Base-by-base conservation (phyloP, 2,329 filamentous ascomycete genomes). In the Fusarium sp. region DNA sequence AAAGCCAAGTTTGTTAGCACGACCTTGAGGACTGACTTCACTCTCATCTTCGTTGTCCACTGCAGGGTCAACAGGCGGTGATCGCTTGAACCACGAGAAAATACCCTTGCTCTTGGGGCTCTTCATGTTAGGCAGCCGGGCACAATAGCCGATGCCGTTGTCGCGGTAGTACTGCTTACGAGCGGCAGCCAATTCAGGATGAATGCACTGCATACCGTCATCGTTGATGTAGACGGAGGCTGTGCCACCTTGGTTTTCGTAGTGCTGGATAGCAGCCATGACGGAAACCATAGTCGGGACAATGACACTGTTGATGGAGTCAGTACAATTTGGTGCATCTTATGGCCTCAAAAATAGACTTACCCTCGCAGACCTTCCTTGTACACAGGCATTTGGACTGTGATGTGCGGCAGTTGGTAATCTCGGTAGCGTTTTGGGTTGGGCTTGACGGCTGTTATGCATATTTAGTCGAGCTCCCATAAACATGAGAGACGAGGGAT, bases 141-240 rank as follows among this genome's bases (percentile, higher is more conserved):
- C 80, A 17, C 85, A 84, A 81, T 85, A 88, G 13, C 86, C 87
- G 68, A 88, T 88, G 62, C 83, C 85, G 73, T 87, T 84, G 60
- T 88, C 86, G 11, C 85, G 82, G 70, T 88, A 89, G 68, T 87
- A 88, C 2, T 87, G 84, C 15, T 83, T 82, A 21, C 86, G 83
- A 10, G 80, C 81, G 33, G 81, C 77, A 6, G 83, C 81, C 15
- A 86, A 80, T 14, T 86, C 81, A 5, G 80, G 79, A 4, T 84
- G 78, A 17, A 91, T 80, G 34, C 89, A 77, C 75, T 91, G 89
- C 84, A 91, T 88, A 58, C 89, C 89, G 67, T 92, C 89, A 57
- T 92, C 89, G 67, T 91, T 91, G 75, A 91, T 79, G 72, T 91
- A 90, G 65, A 92, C 89, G 72, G 87, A 90, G 26, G 89, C 89